Evolutionary conservation across 257 asterid species (phyloP).

Genomic region (Ophiorrhiza pumila): DNA sequence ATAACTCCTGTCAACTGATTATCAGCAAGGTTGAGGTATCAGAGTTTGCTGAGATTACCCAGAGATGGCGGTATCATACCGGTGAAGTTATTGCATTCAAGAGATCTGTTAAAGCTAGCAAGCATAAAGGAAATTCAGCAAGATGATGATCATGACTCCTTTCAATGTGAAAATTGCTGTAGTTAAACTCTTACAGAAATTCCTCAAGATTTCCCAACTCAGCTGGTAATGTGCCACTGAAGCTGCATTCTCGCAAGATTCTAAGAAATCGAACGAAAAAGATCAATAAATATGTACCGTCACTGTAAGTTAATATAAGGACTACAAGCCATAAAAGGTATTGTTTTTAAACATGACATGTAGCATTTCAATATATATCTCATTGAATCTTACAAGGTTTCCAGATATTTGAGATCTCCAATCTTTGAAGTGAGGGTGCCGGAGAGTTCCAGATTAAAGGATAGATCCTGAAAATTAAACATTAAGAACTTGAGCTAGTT

Average conservation of each 20-base stretch:
- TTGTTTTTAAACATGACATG: neutral
- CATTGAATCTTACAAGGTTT: slow-evolving; percentile 50
- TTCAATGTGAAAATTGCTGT: neutral
- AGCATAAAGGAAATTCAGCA: neutral
- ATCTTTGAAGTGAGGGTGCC: slow-evolving; percentile 66
- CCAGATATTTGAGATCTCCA: slow-evolving; percentile 59
- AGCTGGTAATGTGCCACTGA: slow-evolving; percentile 59
- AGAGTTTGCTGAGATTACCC: slow-evolving; percentile 71
- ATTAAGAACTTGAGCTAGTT: neutral
- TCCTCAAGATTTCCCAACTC: slow-evolving; percentile 67
- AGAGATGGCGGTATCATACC: slow-evolving; percentile 67
- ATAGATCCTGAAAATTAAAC: slow-evolving; percentile 52
- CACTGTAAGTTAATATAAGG: neutral
- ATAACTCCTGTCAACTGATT: slow-evolving; percentile 64
- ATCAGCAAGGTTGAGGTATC: slow-evolving; percentile 75
- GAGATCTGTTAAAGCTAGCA: slow-evolving; percentile 43
- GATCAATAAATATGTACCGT: neutral
- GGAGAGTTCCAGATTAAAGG: slow-evolving; percentile 63
- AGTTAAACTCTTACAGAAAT: slow-evolving; percentile 48
- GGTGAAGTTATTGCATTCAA: slow-evolving; percentile 69
- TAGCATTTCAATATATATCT: too few relatives aligned
- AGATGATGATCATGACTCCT: neutral
- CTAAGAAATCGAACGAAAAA: slow-evolving; percentile 32
- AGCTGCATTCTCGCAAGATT: slow-evolving; percentile 74
- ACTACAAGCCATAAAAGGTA: fast-evolving